Conservation (phyloP, 2,329 filamentous ascomycete species). For the Thelonectria discophora region DNA sequence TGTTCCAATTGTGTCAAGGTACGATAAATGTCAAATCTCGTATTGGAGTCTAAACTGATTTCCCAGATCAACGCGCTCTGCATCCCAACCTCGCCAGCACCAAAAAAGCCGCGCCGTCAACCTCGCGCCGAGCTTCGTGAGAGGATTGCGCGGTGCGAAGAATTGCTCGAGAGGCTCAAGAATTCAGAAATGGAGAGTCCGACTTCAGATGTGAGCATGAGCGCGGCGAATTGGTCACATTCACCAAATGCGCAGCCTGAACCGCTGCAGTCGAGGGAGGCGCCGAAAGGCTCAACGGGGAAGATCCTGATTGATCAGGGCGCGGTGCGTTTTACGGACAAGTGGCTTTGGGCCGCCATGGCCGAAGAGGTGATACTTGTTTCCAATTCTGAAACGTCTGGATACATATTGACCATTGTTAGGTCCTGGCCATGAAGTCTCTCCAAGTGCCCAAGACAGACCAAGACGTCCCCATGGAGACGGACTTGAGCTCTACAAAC, state of each 20-base stretch:
- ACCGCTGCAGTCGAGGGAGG: not conserved
- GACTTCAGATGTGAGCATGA: not conserved
- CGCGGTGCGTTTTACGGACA: not conserved
- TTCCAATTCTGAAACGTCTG: not conserved
- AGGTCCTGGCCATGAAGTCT: not conserved
- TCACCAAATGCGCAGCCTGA: not conserved
- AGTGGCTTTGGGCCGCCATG: not conserved
- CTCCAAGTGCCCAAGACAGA: not conserved
- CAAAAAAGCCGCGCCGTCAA: not conserved
- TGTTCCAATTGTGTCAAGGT: slow-evolving; percentile 18
- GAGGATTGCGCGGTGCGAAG: slow-evolving; percentile 12
- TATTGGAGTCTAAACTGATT: not conserved
- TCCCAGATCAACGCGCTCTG: not conserved
- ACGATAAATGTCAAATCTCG: not conserved
- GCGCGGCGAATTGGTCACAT: not conserved
- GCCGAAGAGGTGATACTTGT: not conserved
- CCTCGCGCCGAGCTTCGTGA: slow-evolving; percentile 11
- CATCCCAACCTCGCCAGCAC: slow-evolving; percentile 6
- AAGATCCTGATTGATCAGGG: not conserved
- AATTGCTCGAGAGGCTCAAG: slow-evolving; percentile 1
- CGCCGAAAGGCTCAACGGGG: not conserved
- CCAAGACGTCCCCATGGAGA: not conserved
- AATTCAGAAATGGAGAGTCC: not conserved
- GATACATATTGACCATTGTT: not conserved
- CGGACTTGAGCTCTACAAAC: not conserved